Conservation (phyloP, 257 asterid species). For the Scutellaria galericulata region DNA sequence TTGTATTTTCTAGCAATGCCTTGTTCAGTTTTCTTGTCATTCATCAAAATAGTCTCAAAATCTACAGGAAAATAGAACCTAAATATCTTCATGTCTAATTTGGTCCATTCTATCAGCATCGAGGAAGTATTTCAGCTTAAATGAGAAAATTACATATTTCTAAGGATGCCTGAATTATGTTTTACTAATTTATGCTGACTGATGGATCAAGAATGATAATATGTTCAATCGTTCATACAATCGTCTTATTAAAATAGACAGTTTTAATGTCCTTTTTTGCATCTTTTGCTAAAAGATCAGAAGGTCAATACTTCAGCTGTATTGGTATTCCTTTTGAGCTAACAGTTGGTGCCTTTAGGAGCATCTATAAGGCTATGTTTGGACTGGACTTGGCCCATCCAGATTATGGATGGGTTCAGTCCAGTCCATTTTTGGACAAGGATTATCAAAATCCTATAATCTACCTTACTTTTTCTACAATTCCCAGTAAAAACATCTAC, state of each 20-base stretch:
- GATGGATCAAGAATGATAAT: not conserved
- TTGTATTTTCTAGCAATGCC: not conserved
- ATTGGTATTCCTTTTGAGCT: constrained; percentile 3
- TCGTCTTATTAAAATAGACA: not conserved
- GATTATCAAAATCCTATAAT: too few relatives aligned
- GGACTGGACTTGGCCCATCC: too few relatives aligned
- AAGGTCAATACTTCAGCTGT: not conserved
- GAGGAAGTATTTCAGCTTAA: not conserved
- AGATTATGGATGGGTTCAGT: too few relatives aligned
- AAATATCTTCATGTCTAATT: not conserved
- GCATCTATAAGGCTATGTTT: not conserved
- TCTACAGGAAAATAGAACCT: not conserved
- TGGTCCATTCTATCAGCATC: constrained; percentile 7
- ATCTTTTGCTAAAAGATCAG: constrained; percentile 1
- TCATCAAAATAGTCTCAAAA: constrained; percentile 3
- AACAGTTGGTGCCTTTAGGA: not conserved
- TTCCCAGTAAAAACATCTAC: too few relatives aligned
- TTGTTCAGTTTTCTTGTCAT: not conserved
- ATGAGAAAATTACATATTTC: not conserved
- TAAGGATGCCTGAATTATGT: not conserved
- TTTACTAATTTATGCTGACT: not conserved
- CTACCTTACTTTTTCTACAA: too few relatives aligned
- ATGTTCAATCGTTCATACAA: not conserved
- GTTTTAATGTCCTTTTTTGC: not conserved
- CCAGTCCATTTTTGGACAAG: too few relatives aligned